Evolutionary conservation across 1,284 basidiomycete genomes (phyloP), one percentile per base, ranked within the genome.

Genomic region (Irpex rosettiformis): DNA sequence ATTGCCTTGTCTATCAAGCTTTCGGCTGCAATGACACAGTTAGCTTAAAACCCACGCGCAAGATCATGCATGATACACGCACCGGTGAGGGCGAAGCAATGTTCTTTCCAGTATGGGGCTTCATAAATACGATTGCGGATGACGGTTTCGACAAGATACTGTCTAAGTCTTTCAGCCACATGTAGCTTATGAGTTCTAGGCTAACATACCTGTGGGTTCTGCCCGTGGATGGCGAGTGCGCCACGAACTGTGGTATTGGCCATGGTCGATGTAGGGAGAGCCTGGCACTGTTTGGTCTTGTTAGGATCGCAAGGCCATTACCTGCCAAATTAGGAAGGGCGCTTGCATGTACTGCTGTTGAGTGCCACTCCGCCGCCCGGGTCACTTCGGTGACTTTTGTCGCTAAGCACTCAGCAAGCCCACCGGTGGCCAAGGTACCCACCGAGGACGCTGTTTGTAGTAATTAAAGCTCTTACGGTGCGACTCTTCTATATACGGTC

Each of bases 61-160:
- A 24, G 42, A 8, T n/a, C 52, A 7, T 24, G 10, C 13, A n/a
- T n/a, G n/a, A n/a, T n/a, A 16, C 28, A 69, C 78, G 51, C 56
- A 92, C 94, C 93, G 61, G 91, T 95, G 51, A 96, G 76, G 21
- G 94, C 94, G 71, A 96, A 96, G 69, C 94, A 96, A 61, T 95
- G 92, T 70, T 98, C 94, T 74, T 98, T 99, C 97, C 97, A 99
- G 75, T 87, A 99, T 16, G 83, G 76, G 0, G 92, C 92, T 72
- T 98, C 96, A 79, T 98, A 99, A 62, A 99, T 98, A 59, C 97
- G 87, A 67, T 90, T 91, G 52, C 97, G 87, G 65, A 99, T 95
- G 62, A 98, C 91, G 57, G 95, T 97, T 79, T 99, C 97, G 52
- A 99, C 91, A 70, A 99, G 79, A 75, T 88, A 95, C 93, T 98